These are phyloP conservation scores for Schizothecium vesticola DNA, from an alignment of 495 filamentous ascomycete genomes.

Conservation along the genomic window DNA sequence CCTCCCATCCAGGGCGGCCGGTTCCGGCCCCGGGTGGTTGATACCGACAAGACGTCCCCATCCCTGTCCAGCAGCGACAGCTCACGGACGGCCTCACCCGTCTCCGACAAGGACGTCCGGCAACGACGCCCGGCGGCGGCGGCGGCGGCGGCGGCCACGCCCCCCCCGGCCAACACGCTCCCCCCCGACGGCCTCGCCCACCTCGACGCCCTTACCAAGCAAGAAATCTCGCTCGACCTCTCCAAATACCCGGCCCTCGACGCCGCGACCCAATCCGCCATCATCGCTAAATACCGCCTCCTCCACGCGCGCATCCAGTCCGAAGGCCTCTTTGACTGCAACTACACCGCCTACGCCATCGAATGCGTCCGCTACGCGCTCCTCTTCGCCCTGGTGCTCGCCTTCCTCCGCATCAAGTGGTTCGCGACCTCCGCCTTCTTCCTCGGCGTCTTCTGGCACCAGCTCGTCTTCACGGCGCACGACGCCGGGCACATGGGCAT, in stretches of 20 bases:
- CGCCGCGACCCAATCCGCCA: conserved; percentile 63
- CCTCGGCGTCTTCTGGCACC: conserved; percentile 88
- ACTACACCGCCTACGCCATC: conserved; percentile 74
- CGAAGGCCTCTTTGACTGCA: conserved; percentile 78
- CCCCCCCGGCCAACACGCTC: conserved; percentile 35
- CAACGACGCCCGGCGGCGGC: conserved; percentile 24
- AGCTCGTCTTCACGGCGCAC: conserved; percentile 90
- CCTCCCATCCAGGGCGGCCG: conserved; percentile 90
- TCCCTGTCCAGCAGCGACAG: conserved; percentile 36
- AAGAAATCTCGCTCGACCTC: conserved; percentile 70
- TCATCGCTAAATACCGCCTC: conserved; percentile 73
- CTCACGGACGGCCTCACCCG: conserved; percentile 54
- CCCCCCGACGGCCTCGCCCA: conserved; percentile 49
- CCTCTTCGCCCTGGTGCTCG: conserved; percentile 57
- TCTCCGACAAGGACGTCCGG: conserved; percentile 52
- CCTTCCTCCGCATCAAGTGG: conserved; percentile 67
- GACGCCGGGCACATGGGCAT: conserved; percentile 98
- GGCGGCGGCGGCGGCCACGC: conserved; percentile 38
- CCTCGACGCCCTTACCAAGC: conserved; percentile 67
- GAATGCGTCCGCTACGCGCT: conserved; percentile 71
- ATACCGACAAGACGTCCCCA: conserved; percentile 34
- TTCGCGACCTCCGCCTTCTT: conserved; percentile 69
- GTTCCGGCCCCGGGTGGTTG: conserved; percentile 54
- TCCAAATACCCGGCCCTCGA: conserved; percentile 81
- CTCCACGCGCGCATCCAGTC: conserved; percentile 64